Percentiles rank a stretch among this genome's conserved stretches.
These are phyloP conservation scores for Pseudogymnoascus sp. DNA, from an alignment of 2,329 filamentous ascomycete species.

Conservation along the genomic window DNA sequence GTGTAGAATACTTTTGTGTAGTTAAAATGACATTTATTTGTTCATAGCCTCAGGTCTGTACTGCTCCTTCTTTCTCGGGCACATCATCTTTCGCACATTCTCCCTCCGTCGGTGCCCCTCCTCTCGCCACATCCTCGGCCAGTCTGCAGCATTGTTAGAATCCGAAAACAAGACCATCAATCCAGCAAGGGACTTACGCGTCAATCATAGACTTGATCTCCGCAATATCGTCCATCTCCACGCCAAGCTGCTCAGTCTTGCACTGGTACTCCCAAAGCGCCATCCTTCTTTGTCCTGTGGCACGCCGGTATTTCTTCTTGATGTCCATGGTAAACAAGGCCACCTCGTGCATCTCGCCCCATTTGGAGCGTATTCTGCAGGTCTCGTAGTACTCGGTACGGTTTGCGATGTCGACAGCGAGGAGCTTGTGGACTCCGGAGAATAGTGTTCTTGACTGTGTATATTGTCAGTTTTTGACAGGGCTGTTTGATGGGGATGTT, in stretches of 20 bases:
- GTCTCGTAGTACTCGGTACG: neutral
- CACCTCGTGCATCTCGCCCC: neutral
- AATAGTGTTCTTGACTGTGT: neutral
- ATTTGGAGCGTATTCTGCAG: neutral
- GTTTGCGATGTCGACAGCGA: neutral
- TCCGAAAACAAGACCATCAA: neutral
- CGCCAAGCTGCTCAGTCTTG: neutral
- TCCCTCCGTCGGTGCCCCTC: neutral
- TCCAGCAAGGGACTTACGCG: neutral
- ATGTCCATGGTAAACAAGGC: neutral
- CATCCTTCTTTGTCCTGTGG: neutral
- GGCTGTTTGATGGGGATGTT: neutral
- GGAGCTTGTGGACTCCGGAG: neutral
- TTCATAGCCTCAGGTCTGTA: neutral
- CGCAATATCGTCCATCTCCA: neutral
- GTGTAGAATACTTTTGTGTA: neutral
- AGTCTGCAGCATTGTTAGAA: neutral
- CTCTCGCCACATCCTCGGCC: neutral
- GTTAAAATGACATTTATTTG: neutral
- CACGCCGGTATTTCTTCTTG: neutral
- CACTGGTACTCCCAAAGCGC: constrained; percentile 1
- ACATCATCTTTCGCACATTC: neutral
- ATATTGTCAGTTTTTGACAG: neutral
- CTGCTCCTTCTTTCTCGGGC: neutral
- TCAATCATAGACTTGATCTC: neutral